Evolutionary conservation across 2,329 filamentous ascomycete species (phyloP).

Genomic region (Chaetomium sp.): DNA sequence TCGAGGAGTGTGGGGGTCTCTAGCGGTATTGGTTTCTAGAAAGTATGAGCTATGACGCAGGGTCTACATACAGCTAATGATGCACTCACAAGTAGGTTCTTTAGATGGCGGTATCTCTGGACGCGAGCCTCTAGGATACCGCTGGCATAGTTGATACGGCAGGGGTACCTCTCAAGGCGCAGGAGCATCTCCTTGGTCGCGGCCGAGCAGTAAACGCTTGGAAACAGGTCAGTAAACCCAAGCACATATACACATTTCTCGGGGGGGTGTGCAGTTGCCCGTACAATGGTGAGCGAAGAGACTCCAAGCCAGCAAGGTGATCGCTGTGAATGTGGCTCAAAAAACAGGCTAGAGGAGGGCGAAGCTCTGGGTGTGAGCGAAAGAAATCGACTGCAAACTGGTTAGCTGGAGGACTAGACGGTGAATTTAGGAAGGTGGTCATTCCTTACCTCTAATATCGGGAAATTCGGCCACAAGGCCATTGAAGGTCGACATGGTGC

Average conservation of each 20-base stretch:
- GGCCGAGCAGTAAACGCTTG: constrained; percentile 80
- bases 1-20: constrained; percentile 79
- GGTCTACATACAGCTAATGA: not conserved
- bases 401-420: not conserved
- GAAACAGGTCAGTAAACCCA: constrained; percentile 5
- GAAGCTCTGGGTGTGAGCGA: constrained; percentile 54
- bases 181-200: constrained; percentile 81
- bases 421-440: not conserved
- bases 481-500: constrained; percentile 74
- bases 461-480: constrained; percentile 76
- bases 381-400: constrained; percentile 74
- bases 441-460: constrained; percentile 63
- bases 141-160: constrained; percentile 78
- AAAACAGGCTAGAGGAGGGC: constrained; percentile 77
- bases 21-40: constrained; percentile 74
- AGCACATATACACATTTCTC: not conserved
- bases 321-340: constrained; percentile 92
- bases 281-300: constrained; percentile 72
- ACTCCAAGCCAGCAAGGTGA: constrained; percentile 80
- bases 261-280: constrained; percentile 22
- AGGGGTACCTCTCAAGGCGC: constrained; percentile 74
- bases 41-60: constrained; percentile 13
- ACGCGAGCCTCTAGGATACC: constrained; percentile 74
- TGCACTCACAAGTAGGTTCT: constrained; percentile 61
- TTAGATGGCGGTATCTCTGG: constrained; percentile 76